Evolutionary conservation across 106 monocot genomes (phyloP).

Genomic region (Gastrodia elata): DNA sequence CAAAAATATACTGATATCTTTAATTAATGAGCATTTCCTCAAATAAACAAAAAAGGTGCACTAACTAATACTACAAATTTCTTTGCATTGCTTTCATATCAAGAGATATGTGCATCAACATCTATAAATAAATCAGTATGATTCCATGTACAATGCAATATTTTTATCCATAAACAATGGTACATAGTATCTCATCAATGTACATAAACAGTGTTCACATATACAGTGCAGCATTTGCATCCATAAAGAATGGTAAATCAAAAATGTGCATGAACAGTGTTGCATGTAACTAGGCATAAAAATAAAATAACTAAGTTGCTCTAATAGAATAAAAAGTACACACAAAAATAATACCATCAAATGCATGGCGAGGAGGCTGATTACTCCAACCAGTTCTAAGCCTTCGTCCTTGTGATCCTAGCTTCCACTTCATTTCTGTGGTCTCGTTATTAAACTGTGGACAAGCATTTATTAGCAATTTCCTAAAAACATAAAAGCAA

Average conservation of each 20-base stretch:
- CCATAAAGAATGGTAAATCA: neutral
- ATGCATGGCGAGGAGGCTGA: slow-evolving; percentile 30
- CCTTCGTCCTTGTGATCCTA: slow-evolving; percentile 40
- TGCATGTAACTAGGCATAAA: too few species aligned
- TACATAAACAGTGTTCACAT: neutral
- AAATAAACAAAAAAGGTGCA: neutral
- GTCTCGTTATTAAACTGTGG: slow-evolving; percentile 36
- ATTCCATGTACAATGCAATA: neutral
- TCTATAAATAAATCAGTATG: neutral
- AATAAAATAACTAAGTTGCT: neutral
- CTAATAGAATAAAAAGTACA: too few species aligned
- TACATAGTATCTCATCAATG: neutral
- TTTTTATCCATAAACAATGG: neutral
- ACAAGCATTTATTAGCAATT: neutral
- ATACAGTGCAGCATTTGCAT: neutral
- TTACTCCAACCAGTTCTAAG: slow-evolving; percentile 43
- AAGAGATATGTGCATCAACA: neutral
- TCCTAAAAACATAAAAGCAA: neutral
- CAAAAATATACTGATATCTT: neutral
- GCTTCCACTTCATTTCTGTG: slow-evolving; percentile 42
- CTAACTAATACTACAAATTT: neutral
- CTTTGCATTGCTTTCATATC: neutral
- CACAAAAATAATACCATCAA: slow-evolving; percentile 57
- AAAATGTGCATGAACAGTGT: too few species aligned
- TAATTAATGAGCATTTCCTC: neutral